Conservation (phyloP, 345 rosid genomes). For the Microthlaspi erraticum region DNA sequence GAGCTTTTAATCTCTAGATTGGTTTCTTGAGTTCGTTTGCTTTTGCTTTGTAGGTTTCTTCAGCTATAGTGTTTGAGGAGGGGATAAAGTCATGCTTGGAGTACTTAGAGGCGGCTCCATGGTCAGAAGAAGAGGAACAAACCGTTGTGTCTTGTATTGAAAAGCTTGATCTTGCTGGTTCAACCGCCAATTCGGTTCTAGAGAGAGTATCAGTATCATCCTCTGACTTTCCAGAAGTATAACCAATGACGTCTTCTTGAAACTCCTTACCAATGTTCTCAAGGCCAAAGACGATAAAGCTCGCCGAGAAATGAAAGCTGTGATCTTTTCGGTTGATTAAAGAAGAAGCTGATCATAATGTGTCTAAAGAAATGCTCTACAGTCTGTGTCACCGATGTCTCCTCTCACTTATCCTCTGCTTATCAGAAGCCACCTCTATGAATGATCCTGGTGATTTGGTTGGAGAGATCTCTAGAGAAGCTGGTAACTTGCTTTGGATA, state of each 20-base stretch:
- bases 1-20: background rate
- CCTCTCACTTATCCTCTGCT: conserved; percentile 60
- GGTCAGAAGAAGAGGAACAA: conserved; percentile 77
- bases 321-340: conserved; percentile 60
- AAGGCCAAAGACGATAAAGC: conserved; percentile 80
- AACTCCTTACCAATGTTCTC: conserved; percentile 58
- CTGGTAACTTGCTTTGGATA: conserved; percentile 75
- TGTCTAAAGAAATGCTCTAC: conserved; percentile 65
- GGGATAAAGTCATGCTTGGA: conserved; percentile 72
- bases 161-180: conserved; percentile 56
- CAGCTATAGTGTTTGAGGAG: conserved; percentile 61
- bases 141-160: conserved; percentile 54
- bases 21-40: too few species aligned
- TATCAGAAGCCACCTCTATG: conserved; percentile 61
- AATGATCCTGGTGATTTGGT: conserved; percentile 57
- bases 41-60: conserved; percentile 55
- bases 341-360: conserved; percentile 56
- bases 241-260: conserved; percentile 59
- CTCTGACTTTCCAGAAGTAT: conserved; percentile 45
- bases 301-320: conserved; percentile 67
- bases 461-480: conserved; percentile 73
- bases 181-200: conserved; percentile 50
- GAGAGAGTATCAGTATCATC: conserved; percentile 70
- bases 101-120: conserved; percentile 75
- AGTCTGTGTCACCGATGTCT: conserved; percentile 71